phyloP scores from a whole-genome alignment of 768 basidiomycete genomes.

The Boletus bicolor region DNA sequence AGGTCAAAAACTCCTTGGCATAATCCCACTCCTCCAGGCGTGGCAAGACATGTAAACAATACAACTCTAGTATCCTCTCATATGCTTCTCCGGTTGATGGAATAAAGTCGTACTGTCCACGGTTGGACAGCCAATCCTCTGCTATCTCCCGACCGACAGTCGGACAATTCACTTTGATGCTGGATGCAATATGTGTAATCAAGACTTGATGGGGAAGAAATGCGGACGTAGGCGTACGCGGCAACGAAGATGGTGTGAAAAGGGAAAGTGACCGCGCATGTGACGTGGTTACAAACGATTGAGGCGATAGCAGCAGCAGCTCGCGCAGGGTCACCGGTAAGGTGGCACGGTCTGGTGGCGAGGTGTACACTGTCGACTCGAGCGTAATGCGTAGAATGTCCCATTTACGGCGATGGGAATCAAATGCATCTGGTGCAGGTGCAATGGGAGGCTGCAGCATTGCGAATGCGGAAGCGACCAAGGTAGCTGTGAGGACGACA shows the following conservation, averaged over 20 bases:
- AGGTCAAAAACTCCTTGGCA: conserved; percentile 69
- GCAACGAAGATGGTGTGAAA: conserved; percentile 53
- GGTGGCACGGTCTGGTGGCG: conserved; percentile 38
- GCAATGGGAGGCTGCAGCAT: conserved; percentile 46
- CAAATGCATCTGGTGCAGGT: conserved; percentile 38
- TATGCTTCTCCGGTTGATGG: conserved; percentile 52
- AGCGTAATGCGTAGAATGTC: conserved; percentile 83
- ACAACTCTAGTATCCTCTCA: conserved; percentile 71
- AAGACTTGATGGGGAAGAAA: conserved; percentile 70
- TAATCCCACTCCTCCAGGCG: conserved; percentile 78
- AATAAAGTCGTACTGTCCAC: conserved; percentile 38
- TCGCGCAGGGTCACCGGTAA: conserved; percentile 54
- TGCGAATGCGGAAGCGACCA: conserved; percentile 67
- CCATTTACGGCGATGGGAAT: conserved; percentile 71
- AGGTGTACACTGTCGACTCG: conserved; percentile 68
- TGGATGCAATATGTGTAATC: conserved; percentile 65
- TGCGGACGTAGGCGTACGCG: conserved; percentile 43
- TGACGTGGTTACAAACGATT: conserved; percentile 51
- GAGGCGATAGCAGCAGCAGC: conserved; percentile 55
- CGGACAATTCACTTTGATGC: conserved; percentile 61
- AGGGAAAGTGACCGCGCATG: conserved; percentile 64
- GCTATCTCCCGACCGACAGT: conserved; percentile 61
- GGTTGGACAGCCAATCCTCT: conserved; percentile 74
- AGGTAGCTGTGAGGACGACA: conserved; percentile 58
- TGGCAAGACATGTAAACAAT: conserved; percentile 70